Evolutionary conservation across 257 asterid species (phyloP).

Genomic region (Salvia rosmarinus): DNA sequence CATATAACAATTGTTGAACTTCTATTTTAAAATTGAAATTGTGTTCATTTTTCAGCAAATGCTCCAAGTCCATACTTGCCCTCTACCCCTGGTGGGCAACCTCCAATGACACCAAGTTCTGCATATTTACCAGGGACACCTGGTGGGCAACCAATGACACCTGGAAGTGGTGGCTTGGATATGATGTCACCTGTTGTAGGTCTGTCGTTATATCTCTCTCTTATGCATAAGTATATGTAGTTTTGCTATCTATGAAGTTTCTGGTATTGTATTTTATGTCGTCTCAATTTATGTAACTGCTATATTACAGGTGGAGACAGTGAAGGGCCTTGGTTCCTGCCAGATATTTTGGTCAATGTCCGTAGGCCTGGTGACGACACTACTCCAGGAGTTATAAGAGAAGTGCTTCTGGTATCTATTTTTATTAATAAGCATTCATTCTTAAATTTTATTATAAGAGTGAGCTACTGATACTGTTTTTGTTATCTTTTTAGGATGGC

Average conservation of each 20-base stretch:
- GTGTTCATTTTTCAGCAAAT: constrained; percentile 58
- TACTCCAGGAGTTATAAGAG: constrained; percentile 67
- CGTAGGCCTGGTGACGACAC: constrained; percentile 73
- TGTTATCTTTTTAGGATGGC: constrained; percentile 63
- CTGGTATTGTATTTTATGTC: background rate
- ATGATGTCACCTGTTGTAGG: constrained; percentile 97
- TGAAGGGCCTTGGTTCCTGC: constrained; percentile 86
- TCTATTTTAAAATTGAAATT: background rate
- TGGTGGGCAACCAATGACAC: constrained; percentile 98
- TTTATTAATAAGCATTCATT: background rate
- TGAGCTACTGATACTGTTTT: constrained; percentile 3
- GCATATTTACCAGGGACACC: constrained; percentile 98
- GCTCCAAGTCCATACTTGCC: constrained; percentile 99
- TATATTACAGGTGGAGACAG: constrained; percentile 67
- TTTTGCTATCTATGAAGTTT: background rate
- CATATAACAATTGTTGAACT: background rate
- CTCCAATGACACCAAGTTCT: constrained; percentile 96
- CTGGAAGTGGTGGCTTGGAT: constrained; percentile 94
- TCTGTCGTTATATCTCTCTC: constrained; percentile 32
- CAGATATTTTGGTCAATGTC: constrained; percentile 78
- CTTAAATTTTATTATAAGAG: background rate
- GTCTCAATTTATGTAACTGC: background rate
- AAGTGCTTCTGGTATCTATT: constrained; percentile 74
- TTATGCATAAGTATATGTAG: background rate
- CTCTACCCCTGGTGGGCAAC: constrained; percentile 96